Evolutionary conservation across 768 basidiomycete genomes (phyloP).

Genomic region (Daedaleopsis nitida): DNA sequence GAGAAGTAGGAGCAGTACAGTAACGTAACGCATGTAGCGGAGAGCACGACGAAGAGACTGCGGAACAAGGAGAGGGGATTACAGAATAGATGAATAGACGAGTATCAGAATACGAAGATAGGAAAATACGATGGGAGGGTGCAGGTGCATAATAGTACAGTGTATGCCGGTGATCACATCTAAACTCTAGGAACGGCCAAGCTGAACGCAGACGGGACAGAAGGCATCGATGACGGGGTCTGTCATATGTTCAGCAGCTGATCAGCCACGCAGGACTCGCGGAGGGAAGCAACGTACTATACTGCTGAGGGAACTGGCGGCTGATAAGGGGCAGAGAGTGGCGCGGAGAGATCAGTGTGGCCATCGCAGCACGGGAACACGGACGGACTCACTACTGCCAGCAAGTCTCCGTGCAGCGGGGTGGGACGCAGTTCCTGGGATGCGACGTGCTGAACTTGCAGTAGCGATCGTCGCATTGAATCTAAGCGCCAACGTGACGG

Average conservation of each 20-base stretch:
- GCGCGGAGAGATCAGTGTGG: constrained; percentile 6
- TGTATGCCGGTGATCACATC: constrained; percentile 12
- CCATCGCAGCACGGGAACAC: neutral
- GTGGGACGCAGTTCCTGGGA: constrained; percentile 55
- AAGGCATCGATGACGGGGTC: constrained; percentile 32
- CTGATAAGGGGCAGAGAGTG: constrained; percentile 37
- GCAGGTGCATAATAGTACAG: constrained; percentile 12
- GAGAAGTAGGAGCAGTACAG: constrained; percentile 14
- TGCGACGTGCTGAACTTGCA: constrained; percentile 76
- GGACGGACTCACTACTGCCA: constrained; percentile 71
- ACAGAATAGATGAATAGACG: neutral
- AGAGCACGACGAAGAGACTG: neutral
- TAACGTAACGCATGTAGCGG: constrained; percentile 5
- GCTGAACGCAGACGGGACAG: constrained; percentile 30
- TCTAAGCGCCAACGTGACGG: constrained; percentile 41
- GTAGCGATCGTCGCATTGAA: constrained; percentile 60
- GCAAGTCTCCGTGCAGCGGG: constrained; percentile 60
- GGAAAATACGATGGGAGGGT: neutral
- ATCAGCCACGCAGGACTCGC: constrained; percentile 8
- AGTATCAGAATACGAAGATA: neutral
- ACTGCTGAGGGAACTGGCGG: constrained; percentile 71
- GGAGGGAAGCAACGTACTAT: constrained; percentile 48
- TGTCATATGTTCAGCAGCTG: constrained; percentile 16
- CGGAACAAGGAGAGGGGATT: neutral
- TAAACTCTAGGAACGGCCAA: constrained; percentile 24